These are phyloP conservation scores for Puccinia novopanici DNA, from an alignment of 1,284 basidiomycete species.

Conservation along the genomic window DNA sequence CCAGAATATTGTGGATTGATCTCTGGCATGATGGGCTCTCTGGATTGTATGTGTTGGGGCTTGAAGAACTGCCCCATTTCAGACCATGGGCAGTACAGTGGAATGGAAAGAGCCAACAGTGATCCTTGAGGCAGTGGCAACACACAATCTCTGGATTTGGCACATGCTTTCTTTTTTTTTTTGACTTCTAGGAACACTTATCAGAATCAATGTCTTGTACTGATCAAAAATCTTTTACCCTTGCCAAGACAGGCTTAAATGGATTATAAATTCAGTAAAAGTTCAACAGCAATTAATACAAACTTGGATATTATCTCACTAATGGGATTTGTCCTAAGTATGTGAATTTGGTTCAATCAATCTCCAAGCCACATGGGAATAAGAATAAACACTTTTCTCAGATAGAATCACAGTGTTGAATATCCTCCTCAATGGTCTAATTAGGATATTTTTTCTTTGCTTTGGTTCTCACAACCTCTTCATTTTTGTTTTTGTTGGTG, in stretches of 20 bases:
- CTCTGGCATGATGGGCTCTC: background rate
- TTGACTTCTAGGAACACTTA: background rate
- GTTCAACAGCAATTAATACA: background rate
- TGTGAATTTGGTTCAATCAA: background rate
- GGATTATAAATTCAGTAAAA: background rate
- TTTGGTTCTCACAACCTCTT: background rate
- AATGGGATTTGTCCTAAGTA: constrained; percentile 16
- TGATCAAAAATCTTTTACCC: background rate
- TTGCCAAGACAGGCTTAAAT: background rate
- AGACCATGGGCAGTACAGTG: background rate
- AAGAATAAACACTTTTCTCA: background rate
- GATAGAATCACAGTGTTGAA: background rate
- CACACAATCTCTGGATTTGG: constrained; percentile 1
- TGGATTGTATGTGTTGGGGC: constrained; percentile 23
- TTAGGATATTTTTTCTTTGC: background rate
- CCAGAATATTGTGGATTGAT: background rate
- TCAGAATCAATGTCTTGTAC: background rate
- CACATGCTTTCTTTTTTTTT: no score
- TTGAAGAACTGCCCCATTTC: constrained; percentile 31
- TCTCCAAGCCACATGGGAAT: constrained; percentile 1
- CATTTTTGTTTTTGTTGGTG: background rate
- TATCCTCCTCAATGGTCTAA: background rate
- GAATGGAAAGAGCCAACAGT: constrained; percentile 17
- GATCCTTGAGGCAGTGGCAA: constrained; percentile 15
- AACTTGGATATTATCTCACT: background rate